Evolutionary conservation across 1,139 yeast species (phyloP).

Genomic region (Sugiyamaella grinbergsii): DNA sequence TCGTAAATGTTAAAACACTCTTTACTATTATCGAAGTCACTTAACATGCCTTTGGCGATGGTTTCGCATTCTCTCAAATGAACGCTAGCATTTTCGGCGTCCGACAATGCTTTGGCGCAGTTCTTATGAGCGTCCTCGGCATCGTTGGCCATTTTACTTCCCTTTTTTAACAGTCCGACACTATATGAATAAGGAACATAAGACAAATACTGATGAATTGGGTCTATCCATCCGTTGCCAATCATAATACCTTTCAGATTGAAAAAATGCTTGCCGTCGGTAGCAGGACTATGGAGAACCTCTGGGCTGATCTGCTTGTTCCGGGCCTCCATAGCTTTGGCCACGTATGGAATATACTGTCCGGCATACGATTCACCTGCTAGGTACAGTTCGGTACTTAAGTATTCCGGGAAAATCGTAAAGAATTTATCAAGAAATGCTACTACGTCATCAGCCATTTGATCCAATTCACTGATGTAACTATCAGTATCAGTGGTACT

Average conservation of each 20-base stretch:
- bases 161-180: constrained; percentile 54
- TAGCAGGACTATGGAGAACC: constrained; percentile 2
- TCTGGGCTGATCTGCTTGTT: constrained; percentile 43
- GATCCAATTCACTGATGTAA: constrained; percentile 60
- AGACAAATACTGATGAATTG: constrained; percentile 78
- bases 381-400: constrained; percentile 62
- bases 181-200: constrained; percentile 72
- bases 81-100: constrained; percentile 38
- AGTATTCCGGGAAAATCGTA: constrained; percentile 72
- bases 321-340: constrained; percentile 57
- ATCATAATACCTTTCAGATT: constrained; percentile 70
- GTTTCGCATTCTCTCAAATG: constrained; percentile 39
- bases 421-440: constrained; percentile 67
- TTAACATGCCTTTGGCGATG: constrained; percentile 32
- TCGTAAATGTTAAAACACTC: constrained; percentile 84
- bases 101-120: constrained; percentile 40
- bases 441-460: constrained; percentile 60
- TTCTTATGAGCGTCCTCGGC: constrained; percentile 39
- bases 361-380: constrained; percentile 99
- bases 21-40: constrained; percentile 32
- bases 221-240: constrained; percentile 98
- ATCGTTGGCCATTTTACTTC: constrained; percentile 34
- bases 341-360: constrained; percentile 90
- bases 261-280: constrained; percentile 33
- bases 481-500: constrained; percentile 55